Evolutionary conservation across 768 basidiomycete genomes (phyloP).

Genomic region (Lanmaoa pseudosensibilis): DNA sequence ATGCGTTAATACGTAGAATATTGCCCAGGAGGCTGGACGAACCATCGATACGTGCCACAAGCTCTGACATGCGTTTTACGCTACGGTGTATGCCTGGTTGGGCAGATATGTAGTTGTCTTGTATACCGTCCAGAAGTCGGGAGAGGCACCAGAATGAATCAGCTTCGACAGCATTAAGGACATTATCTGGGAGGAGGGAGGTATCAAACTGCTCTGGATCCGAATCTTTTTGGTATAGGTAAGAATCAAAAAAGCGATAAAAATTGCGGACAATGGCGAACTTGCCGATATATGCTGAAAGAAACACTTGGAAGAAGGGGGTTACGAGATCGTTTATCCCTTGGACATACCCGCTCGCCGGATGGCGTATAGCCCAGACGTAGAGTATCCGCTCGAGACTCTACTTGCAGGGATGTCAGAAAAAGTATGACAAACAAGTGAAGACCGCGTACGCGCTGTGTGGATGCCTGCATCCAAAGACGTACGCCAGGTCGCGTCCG

Average conservation of each 20-base stretch:
- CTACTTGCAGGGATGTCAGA: conserved; percentile 43
- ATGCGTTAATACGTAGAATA: not conserved
- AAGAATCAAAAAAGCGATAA: conserved; percentile 1
- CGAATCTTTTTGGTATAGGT: conserved; percentile 55
- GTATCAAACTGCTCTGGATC: conserved; percentile 92
- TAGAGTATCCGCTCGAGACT: conserved; percentile 93
- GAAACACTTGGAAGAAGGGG: conserved; percentile 96
- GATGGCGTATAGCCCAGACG: conserved; percentile 99
- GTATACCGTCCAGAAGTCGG: conserved; percentile 92
- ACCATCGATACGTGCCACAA: conserved; percentile 90
- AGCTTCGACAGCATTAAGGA: conserved; percentile 87
- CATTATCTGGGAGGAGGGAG: conserved; percentile 61
- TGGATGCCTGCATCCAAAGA: conserved; percentile 87
- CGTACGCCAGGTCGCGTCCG: conserved; percentile 88
- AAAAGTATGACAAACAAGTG: not conserved
- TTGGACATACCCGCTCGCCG: conserved; percentile 97
- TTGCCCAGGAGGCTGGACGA: conserved; percentile 21
- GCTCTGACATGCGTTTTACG: conserved; percentile 90
- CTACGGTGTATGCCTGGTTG: conserved; percentile 96
- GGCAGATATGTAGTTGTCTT: conserved; percentile 95
- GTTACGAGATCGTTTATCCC: conserved; percentile 98
- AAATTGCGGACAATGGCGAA: conserved; percentile 8
- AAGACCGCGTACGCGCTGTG: conserved; percentile 73
- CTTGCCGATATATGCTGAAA: conserved; percentile 90
- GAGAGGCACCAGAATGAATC: conserved; percentile 99